Base-by-base conservation (phyloP, 2,329 filamentous ascomycete genomes). In the Trichoderma pleuroti region DNA sequence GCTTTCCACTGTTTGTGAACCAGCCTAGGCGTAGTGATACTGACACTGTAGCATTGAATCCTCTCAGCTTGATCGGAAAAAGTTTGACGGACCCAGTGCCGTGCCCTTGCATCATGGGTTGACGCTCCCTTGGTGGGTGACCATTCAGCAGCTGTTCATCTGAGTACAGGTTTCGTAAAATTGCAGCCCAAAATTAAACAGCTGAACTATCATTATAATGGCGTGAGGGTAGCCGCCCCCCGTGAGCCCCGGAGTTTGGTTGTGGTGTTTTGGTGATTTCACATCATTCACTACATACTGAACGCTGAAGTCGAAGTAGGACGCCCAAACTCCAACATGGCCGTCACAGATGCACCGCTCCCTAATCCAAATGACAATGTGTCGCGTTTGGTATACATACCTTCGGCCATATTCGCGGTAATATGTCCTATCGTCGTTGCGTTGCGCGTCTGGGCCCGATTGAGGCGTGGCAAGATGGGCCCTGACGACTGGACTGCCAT, bases 401-500 rank as follows among this genome's bases (percentile, higher is more conserved):
- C 30, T 36, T 18, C 28, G 2, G 49, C 49, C 30, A 65, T 65
- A 7, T 65, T 65, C 26, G 30, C 28, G 30, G 62, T 65, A 14
- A 26, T 65, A 65, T 54, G 46, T n/a, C 62, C 46, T 14, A 18
- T 65, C 24, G n/a, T 65, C 14, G 46, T 56, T 36, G 30, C 32
- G 3, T 65, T 65, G 46, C 46, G 62, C 24, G 28, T 65, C 16
- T 65, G 46, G 30, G 62, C 46, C 5, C 28, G 62, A n/a, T 11
- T 54, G 62, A 56, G 46, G 62, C 49, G 42, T 5, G 62, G 30
- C n/a, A 56, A 56, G 21, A 54, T 65, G 62, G 62, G 46, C 28
- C n/a, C n/a, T 39, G 62, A 56, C 26, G 62, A 65, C n/a, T 56
- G 46, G 62, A 65, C 30, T n/a, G 42, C 62, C 11, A 65, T 65